A percentile compares a stretch with the other conserved stretches of the same genome.
Evolutionary conservation across 371 early-diverging fungal genomes (phyloP).

Genomic region (Mucor circinelloides): DNA sequence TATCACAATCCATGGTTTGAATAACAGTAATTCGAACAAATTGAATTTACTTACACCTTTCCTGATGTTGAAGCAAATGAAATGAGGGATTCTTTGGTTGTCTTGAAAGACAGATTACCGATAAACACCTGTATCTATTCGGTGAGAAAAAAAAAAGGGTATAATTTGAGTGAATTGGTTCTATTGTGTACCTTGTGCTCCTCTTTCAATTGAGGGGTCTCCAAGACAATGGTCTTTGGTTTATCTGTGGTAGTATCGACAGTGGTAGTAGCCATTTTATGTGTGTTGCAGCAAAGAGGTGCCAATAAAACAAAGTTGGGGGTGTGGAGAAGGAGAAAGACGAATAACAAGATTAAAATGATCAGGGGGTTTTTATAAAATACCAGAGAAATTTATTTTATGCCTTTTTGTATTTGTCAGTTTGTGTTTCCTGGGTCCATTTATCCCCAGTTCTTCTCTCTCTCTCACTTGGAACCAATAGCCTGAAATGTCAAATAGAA

Average conservation of each 20-base stretch:
- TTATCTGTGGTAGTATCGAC: neutral
- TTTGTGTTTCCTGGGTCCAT: neutral
- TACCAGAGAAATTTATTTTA: neutral
- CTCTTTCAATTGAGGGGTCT: neutral
- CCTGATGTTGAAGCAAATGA: slow-evolving; percentile 76
- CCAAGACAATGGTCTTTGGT: neutral
- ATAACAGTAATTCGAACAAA: neutral
- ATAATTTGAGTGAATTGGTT: neutral
- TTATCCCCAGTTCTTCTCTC: slow-evolving; percentile 1
- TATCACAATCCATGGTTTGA: neutral
- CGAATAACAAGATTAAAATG: neutral
- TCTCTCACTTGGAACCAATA: neutral
- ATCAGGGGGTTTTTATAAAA: neutral
- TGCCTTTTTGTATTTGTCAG: neutral
- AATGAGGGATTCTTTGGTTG: slow-evolving; percentile 76
- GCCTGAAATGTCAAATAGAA: neutral
- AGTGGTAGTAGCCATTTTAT: neutral
- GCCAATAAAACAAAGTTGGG: neutral
- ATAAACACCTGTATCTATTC: slow-evolving; percentile 77
- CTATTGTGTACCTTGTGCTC: slow-evolving; percentile 10
- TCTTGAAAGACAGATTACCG: slow-evolving; percentile 90
- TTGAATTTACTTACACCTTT: slow-evolving; percentile 66
- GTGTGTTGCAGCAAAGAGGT: neutral
- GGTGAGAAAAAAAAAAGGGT: neutral
- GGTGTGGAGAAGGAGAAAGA: neutral